Base-by-base conservation (phyloP, 805 yeast species). In the Candida broadrunensis region DNA sequence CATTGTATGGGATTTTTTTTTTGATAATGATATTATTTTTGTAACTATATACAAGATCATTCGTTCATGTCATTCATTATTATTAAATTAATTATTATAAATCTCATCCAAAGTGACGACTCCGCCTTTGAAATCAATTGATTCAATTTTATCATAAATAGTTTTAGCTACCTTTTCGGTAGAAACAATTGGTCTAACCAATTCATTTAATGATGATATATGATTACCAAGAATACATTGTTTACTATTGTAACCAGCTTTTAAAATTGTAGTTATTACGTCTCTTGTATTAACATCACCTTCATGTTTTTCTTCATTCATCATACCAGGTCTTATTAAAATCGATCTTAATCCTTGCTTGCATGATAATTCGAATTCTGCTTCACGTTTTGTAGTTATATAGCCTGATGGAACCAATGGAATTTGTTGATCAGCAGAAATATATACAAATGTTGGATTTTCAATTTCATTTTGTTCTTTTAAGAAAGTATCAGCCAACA, bases 291-390 rank as follows among this genome's bases (percentile, higher is more conserved):
- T 65, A 24, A 54, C 51, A 2, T 55, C 47, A 5, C 9, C 32
- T 27, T 47, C 50, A 27, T 48, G 51, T 17, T 40, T 35, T 15
- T 70, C 78, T 54, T 87, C 95, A 53, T 66, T 85, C 89, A 89
- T 81, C 50, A 88, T 79, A 0, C 95, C 95, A 0, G 97, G 97
- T 45, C 96, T 72, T 61, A 86, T 46, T 13, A 85, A 57, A 2
- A 89, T 78, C 0, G 84, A 67, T 42, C 91, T 72, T 18, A 86
- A 64, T 1, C 56, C 56, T 2, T 60, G 55, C n/a, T 68, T 63
- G 16, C 76, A 64, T 20, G 69, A 57, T 16, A 80, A 58, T 48
- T 78, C 83, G 18, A 60, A 58, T 56, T 89, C 97, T 0, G 97
- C 91, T 44, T 73, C 80, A 49, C 96, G 67, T 52, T 89, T 89